Conservation (phyloP, 192 early-diverging fungal genomes). For the Podila verticillata region DNA sequence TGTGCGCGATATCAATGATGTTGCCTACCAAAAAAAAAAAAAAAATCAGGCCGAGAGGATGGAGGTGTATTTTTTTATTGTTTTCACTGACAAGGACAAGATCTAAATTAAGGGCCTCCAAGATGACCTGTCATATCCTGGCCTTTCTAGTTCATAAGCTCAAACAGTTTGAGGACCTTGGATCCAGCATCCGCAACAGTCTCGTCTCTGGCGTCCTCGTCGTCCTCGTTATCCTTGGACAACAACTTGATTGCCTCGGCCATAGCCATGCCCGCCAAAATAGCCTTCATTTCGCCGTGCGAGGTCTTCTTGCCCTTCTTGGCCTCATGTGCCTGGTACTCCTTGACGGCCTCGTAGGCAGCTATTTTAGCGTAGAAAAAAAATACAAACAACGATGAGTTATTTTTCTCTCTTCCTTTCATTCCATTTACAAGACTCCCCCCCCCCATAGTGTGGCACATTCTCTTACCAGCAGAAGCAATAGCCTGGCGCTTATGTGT, state of each 20-base stretch:
- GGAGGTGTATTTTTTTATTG: too few relatives aligned
- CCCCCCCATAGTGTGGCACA: background rate
- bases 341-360: constrained; percentile 48
- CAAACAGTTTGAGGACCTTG: constrained; percentile 45
- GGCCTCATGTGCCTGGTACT: constrained; percentile 37
- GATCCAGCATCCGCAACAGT: constrained; percentile 49
- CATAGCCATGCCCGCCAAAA: constrained; percentile 54
- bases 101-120: background rate
- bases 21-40: too few relatives aligned
- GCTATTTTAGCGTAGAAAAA: constrained; percentile 1
- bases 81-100: too few relatives aligned
- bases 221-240: constrained; percentile 43
- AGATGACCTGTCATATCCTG: background rate
- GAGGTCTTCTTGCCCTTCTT: constrained; percentile 40
- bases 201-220: constrained; percentile 40
- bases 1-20: too few relatives aligned
- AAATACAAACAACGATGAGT: background rate
- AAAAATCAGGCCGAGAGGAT: too few relatives aligned
- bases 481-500: constrained; percentile 41
- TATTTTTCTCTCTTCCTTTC: background rate
- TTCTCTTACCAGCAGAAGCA: constrained; percentile 41
- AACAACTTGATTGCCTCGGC: constrained; percentile 53
- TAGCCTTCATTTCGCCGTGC: constrained; percentile 47
- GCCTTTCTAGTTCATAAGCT: constrained; percentile 43
- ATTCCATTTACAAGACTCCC: background rate